Evolutionary conservation across 768 basidiomycete species (phyloP), one percentile per base, ranked within the genome.

Genomic region (Cytidiella melzeri): DNA sequence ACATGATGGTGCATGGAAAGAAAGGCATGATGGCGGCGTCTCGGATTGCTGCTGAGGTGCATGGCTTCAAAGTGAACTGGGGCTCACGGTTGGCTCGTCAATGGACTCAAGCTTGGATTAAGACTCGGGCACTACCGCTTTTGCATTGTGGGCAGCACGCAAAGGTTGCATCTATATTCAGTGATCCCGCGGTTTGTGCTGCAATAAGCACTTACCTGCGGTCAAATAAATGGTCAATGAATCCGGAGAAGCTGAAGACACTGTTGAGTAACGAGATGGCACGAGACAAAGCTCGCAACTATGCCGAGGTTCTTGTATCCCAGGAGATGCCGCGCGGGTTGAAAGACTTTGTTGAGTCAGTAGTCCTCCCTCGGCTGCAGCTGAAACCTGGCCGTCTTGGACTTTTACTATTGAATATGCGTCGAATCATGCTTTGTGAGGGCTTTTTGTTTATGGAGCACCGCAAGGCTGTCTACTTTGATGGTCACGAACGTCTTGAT

Each of bases 391-490:
- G 30, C 20, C 34, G 38, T 15, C 58, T 60, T 38, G 67, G 69
- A 0, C 48, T 73, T 3, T 63, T 61, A 1, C 34, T 71, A n/a
- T 13, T 34, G 9, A 73, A 69, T 4, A 67, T 67, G 7, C 55
- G 65, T 23, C 54, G 55, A 1, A 65, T 54, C 49, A 54, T 74
- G 28, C 57, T 49, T 11, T 30, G 48, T n/a, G n/a, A n/a, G n/a
- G n/a, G n/a, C n/a, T n/a, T n/a, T n/a, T n/a, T n/a, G n/a, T n/a
- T n/a, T n/a, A n/a, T n/a, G n/a, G n/a, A n/a, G n/a, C n/a, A n/a
- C n/a, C n/a, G n/a, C n/a, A n/a, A n/a, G n/a, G n/a, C n/a, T n/a
- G n/a, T n/a, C n/a, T n/a, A n/a, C n/a, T n/a, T n/a, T n/a, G n/a
- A n/a, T n/a, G n/a, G n/a, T n/a, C n/a, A n/a, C n/a, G n/a, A n/a